Conservation (phyloP, 768 basidiomycete genomes). For the Bullera alba region DNA sequence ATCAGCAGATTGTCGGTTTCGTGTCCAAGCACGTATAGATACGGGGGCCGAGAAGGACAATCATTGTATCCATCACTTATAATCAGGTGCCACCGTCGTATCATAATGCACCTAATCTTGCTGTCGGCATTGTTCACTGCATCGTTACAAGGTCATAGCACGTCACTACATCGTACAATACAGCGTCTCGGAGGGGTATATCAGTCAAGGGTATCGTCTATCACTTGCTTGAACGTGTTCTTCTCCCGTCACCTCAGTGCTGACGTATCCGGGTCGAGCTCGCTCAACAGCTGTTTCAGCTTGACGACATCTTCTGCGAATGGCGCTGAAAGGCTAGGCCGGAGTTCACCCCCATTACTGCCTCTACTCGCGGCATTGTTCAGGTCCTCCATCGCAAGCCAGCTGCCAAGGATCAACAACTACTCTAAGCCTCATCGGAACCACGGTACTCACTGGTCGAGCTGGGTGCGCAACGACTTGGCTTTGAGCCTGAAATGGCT, state of each 20-base stretch:
- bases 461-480: constrained; percentile 29
- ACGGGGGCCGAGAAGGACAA: too few species aligned
- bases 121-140: too few species aligned
- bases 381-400: constrained; percentile 39
- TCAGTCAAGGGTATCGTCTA: too few species aligned
- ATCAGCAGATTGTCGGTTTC: constrained; percentile 27
- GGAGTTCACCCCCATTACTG: not conserved
- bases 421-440: not conserved
- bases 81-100: too few species aligned
- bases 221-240: too few species aligned
- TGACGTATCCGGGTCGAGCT: constrained; percentile 35
- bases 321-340: constrained; percentile 17
- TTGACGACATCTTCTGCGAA: constrained; percentile 34
- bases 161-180: too few species aligned
- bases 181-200: too few species aligned
- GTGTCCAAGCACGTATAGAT: constrained; percentile 4
- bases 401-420: constrained; percentile 10
- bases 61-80: too few species aligned
- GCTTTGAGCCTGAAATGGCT: constrained; percentile 38
- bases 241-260: too few species aligned
- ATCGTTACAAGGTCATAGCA: too few species aligned
- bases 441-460: constrained; percentile 30
- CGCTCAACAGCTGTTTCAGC: constrained; percentile 26
- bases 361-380: constrained; percentile 3
- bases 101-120: too few species aligned